Conservation (phyloP, 2,329 filamentous ascomycete species). For the Fonsecaea nubica region DNA sequence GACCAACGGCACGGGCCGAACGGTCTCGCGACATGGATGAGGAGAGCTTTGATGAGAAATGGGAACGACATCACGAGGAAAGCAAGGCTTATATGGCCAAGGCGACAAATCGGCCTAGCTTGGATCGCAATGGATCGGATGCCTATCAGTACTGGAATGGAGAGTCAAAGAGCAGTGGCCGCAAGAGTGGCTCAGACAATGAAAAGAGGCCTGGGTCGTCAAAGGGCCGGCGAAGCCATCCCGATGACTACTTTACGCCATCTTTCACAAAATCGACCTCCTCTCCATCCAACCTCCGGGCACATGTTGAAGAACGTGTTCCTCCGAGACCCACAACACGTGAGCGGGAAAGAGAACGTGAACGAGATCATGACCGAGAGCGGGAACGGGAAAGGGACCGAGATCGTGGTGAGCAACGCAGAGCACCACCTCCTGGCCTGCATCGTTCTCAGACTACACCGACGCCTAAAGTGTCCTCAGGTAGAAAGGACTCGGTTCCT, state of each 20-base stretch:
- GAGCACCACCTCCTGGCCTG: constrained; percentile 44
- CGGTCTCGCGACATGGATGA: constrained; percentile 35
- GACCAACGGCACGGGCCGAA: constrained; percentile 39
- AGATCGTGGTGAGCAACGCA: constrained; percentile 28
- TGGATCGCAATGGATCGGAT: constrained; percentile 29
- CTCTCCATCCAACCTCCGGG: constrained; percentile 42
- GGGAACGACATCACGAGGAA: constrained; percentile 43
- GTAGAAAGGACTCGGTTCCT: constrained; percentile 40
- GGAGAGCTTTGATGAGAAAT: constrained; percentile 41
- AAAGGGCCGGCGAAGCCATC: constrained; percentile 45
- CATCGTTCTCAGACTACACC: constrained; percentile 44
- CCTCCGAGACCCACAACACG: constrained; percentile 20
- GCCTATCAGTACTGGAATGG: constrained; percentile 32
- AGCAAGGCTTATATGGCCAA: constrained; percentile 49
- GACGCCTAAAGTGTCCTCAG: constrained; percentile 41
- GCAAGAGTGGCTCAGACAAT: constrained; percentile 39
- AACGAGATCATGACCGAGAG: constrained; percentile 28
- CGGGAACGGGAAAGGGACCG: constrained; percentile 26
- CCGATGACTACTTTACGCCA: constrained; percentile 40
- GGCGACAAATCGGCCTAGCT: constrained; percentile 30
- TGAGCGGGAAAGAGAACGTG: constrained; percentile 21
- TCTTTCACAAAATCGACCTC: constrained; percentile 46
- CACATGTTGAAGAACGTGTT: constrained; percentile 35
- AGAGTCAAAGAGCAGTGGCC: constrained; percentile 24
- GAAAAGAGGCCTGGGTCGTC: constrained; percentile 43